These are phyloP conservation scores for Mrakia gelida DNA, from an alignment of 768 basidiomycete species.

Conservation along the genomic window DNA sequence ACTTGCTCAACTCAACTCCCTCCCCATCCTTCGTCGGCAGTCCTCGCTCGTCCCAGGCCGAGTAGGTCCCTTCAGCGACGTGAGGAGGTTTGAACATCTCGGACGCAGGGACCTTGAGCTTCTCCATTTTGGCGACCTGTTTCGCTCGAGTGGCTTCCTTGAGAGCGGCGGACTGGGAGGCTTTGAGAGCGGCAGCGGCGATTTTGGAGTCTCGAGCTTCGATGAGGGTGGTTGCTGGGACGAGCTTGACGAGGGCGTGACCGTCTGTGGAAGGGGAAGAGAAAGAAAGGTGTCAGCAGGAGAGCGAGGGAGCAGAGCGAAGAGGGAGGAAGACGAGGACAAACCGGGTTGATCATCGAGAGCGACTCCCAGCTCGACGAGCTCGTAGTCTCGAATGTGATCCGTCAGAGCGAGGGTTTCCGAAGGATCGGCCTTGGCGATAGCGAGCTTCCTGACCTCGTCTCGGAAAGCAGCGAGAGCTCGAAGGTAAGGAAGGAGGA, in stretches of 20 bases:
- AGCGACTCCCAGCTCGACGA: slow-evolving; percentile 90
- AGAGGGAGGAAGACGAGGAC: slow-evolving; percentile 33
- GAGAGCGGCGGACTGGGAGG: slow-evolving; percentile 47
- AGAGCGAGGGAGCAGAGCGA: not conserved
- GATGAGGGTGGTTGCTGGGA: slow-evolving; percentile 73
- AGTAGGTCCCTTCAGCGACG: slow-evolving; percentile 65
- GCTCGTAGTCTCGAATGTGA: slow-evolving; percentile 78
- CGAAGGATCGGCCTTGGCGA: slow-evolving; percentile 58
- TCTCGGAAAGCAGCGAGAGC: slow-evolving; percentile 86
- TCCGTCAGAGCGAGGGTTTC: slow-evolving; percentile 85
- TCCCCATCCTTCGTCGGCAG: slow-evolving; percentile 78
- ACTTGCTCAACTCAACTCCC: slow-evolving; percentile 82
- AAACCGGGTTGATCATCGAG: slow-evolving; percentile 92
- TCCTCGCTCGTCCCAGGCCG: slow-evolving; percentile 78
- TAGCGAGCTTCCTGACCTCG: slow-evolving; percentile 74
- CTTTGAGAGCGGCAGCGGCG: slow-evolving; percentile 66
- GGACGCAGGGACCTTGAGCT: slow-evolving; percentile 66
- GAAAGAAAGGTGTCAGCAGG: slow-evolving; percentile 14
- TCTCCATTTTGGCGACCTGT: slow-evolving; percentile 68
- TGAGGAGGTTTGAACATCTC: slow-evolving; percentile 83
- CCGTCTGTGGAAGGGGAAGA: slow-evolving; percentile 59
- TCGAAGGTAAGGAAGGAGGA: slow-evolving; percentile 83
- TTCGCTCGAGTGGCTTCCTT: slow-evolving; percentile 42
- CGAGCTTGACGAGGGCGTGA: slow-evolving; percentile 89
- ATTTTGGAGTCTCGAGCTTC: slow-evolving; percentile 84